Evolutionary conservation across 805 yeast genomes (phyloP), one percentile per base, ranked within the genome.

Genomic region (Wickerhamomyces sydowiorum): DNA sequence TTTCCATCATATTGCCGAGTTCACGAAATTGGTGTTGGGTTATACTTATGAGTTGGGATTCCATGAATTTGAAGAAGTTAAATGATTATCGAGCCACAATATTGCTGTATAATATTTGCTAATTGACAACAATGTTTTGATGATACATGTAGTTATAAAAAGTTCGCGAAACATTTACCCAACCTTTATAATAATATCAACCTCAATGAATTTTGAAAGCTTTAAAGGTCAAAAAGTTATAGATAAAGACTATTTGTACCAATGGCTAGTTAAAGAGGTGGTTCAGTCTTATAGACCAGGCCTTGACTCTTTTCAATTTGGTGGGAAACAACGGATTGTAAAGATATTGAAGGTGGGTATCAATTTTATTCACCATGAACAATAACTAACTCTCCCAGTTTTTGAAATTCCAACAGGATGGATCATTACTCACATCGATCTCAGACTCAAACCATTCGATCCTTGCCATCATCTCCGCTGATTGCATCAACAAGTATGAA

Each of bases 1-100:
- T 55, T 78, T 86, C 54, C 78, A 72, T 35, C 96, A 90, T 59
- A 78, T 91, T 68, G 72, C 68, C 14, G 87, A 91, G 64, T 96
- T 87, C 60, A 78, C 81, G 43, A 86, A 82, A 61, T 67, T 93
- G 51, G 82, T 87, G 1, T 52, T 88, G 9, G 91, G 88, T 1
- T 83, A 74, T 49, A 77, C 82, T 7, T 64, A 78, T 38, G 98
- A 91, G 66, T 72, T 91, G 49, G 78, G 76, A 8, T 47, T 53
- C 41, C 68, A 72, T 33, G 43, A 62, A 19, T 51, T 55, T 25
- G 29, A 47, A 35, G 35, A 37, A 7, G 30, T 40, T 7, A 24
- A 28, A 31, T 20, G 14, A 19, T 36, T 8, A 36, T 9, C n/a
- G 20, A 17, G 5, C 29, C 8, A 12, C n/a, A n/a, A n/a, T n/a